A percentile compares a stretch with the other conserved stretches of the same genome.
These are phyloP conservation scores for Carnegiea gigantea DNA, from an alignment of 179 eudicot species.

Conservation along the genomic window DNA sequence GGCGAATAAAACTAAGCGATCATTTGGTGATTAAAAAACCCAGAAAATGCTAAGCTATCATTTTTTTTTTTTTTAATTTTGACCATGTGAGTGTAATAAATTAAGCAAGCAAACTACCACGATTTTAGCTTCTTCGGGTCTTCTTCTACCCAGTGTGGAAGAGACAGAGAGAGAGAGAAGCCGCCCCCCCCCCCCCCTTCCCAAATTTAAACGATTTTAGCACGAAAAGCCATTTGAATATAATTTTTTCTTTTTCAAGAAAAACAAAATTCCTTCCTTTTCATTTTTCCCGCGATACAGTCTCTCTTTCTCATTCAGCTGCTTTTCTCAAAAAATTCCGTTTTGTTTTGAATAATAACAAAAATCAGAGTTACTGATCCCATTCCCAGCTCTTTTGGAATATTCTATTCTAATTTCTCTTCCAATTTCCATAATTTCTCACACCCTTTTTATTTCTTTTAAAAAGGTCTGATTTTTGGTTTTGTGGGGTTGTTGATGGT, in stretches of 20 bases:
- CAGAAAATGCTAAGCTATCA: neutral
- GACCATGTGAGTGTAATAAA: neutral
- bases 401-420: conserved; percentile 8
- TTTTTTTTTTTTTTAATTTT: neutral
- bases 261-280: neutral
- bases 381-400: neutral
- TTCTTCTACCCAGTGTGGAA: neutral
- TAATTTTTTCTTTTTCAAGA: neutral
- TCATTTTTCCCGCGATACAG: conserved; percentile 12
- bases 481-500: conserved; percentile 41
- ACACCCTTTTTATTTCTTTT: neutral
- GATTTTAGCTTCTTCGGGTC: neutral
- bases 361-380: neutral
- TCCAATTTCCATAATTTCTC: neutral
- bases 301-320: conserved; percentile 9
- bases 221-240: neutral
- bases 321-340: neutral
- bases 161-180: neutral
- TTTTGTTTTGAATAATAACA: neutral
- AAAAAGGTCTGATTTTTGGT: conserved; percentile 10
- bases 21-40: too few species aligned
- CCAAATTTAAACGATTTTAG: neutral
- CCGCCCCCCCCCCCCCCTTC: neutral
- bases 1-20: too few species aligned
- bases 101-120: neutral